Conservation (phyloP, 2,329 filamentous ascomycete genomes). For the Scedosporium dehoogii region DNA sequence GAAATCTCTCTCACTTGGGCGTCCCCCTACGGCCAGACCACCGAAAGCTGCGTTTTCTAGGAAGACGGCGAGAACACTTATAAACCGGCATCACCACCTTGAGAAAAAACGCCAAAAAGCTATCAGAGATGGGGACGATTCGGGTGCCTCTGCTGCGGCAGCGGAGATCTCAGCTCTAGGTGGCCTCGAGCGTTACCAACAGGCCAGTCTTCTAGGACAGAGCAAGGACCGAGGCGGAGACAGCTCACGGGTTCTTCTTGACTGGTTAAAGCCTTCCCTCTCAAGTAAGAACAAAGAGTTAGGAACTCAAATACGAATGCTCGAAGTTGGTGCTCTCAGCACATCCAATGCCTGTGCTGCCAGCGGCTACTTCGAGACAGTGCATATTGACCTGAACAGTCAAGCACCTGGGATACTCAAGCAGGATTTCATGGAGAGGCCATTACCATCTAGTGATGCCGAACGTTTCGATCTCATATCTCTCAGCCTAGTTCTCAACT, state of each 20-base stretch:
- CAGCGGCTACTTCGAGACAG: conserved; percentile 60
- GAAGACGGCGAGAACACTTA: conserved; percentile 53
- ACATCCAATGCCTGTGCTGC: conserved; percentile 75
- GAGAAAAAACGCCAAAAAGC: conserved; percentile 54
- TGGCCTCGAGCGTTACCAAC: conserved; percentile 54
- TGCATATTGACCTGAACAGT: conserved; percentile 83
- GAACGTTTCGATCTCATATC: conserved; percentile 84
- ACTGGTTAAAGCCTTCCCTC: conserved; percentile 43
- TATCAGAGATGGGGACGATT: conserved; percentile 39
- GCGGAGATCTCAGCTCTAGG: conserved; percentile 48
- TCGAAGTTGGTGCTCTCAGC: conserved; percentile 85
- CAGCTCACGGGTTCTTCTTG: conserved; percentile 52
- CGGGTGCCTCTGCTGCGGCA: conserved; percentile 32
- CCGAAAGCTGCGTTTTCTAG: conserved; percentile 40
- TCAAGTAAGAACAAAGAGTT: conserved; percentile 11
- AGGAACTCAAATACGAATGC: conserved; percentile 43
- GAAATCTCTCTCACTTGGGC: conserved; percentile 34
- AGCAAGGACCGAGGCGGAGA: conserved; percentile 56
- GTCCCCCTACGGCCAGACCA: conserved; percentile 45
- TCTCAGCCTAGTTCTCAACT: conserved; percentile 87
- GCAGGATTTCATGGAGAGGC: conserved; percentile 90
- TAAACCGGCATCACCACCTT: conserved; percentile 55
- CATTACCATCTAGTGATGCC: conserved; percentile 50
- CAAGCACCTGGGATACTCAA: conserved; percentile 71
- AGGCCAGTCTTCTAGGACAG: conserved; percentile 60